phyloP scores from a whole-genome alignment of 768 basidiomycete genomes.

The Boletus coccyginus region DNA sequence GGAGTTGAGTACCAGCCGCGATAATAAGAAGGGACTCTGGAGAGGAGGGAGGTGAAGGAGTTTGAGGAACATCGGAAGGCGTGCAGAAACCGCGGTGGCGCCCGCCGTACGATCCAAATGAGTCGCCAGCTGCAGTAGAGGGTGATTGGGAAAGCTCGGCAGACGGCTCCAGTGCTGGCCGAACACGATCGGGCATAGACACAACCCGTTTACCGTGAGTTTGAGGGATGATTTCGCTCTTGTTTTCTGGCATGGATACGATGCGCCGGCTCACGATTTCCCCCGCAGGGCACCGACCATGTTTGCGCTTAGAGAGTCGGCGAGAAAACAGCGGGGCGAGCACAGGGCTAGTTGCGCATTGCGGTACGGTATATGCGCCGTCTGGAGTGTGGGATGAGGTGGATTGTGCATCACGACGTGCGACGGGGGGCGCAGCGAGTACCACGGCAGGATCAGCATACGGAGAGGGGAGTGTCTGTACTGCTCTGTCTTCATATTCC shows the following conservation, averaged over 20 bases:
- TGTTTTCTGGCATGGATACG: conserved; percentile 52
- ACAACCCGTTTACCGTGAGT: conserved; percentile 40
- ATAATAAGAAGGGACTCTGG: conserved; percentile 68
- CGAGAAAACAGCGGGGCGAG: conserved; percentile 17
- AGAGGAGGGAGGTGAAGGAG: conserved; percentile 69
- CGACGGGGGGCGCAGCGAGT: conserved; percentile 16
- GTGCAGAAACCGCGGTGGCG: conserved; percentile 29
- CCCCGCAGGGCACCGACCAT: conserved; percentile 12
- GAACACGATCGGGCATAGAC: conserved; percentile 47
- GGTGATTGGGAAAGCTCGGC: conserved; percentile 31
- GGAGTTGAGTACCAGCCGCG: conserved; percentile 48
- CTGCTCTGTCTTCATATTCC: conserved; percentile 38
- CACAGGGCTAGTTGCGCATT: conserved; percentile 22
- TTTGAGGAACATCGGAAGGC: conserved; percentile 48
- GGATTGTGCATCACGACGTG: neutral
- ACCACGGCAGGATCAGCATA: conserved; percentile 28
- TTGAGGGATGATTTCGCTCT: conserved; percentile 5
- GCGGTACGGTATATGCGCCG: conserved; percentile 12
- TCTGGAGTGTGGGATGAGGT: conserved; percentile 9
- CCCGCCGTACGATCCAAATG: conserved; percentile 33
- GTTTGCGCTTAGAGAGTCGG: conserved; percentile 32
- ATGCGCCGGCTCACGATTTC: conserved; percentile 37
- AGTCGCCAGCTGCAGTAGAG: conserved; percentile 31
- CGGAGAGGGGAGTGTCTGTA: conserved; percentile 33
- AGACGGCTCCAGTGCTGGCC: conserved; percentile 29